Evolutionary conservation across 257 asterid species (phyloP).

Genomic region (Lavandula angustifolia): DNA sequence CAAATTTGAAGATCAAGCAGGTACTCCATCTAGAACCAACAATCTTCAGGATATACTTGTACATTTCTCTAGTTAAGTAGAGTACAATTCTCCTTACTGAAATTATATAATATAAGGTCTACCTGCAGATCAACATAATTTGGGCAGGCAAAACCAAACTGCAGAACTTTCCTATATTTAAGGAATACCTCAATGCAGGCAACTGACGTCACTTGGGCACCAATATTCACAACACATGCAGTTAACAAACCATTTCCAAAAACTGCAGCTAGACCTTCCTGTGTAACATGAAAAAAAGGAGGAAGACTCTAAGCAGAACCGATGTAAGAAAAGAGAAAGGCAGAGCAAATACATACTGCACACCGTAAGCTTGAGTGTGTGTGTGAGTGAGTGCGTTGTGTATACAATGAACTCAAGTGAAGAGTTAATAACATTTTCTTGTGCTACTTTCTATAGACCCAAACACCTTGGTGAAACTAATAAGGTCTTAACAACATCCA

Average conservation of each 20-base stretch:
- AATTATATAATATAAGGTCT: constrained; percentile 3
- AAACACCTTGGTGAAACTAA: constrained; percentile 17
- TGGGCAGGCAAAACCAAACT: constrained; percentile 11
- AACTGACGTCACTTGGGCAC: constrained; percentile 95
- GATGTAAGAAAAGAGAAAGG: constrained; percentile 11
- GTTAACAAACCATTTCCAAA: constrained; percentile 97
- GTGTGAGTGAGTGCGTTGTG: not conserved
- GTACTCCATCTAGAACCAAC: not conserved
- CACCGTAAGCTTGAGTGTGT: not conserved
- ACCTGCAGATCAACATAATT: constrained; percentile 20
- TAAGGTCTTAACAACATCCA: not conserved
- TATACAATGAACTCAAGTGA: constrained; percentile 11
- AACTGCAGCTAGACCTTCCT: constrained; percentile 99
- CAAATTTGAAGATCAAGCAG: not conserved
- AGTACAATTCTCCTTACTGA: not conserved
- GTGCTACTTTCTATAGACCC: constrained; percentile 6
- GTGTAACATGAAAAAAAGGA: constrained; percentile 24
- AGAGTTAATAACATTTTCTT: constrained; percentile 29
- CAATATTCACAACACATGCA: constrained; percentile 89
- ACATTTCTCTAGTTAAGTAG: not conserved
- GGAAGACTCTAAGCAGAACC: constrained; percentile 10
- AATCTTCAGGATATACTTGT: not conserved
- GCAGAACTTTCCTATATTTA: constrained; percentile 19
- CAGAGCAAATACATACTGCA: constrained; percentile 6
- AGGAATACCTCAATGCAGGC: constrained; percentile 82